Base-by-base conservation (phyloP, 257 asterid genomes). In the Ballota nigra region DNA sequence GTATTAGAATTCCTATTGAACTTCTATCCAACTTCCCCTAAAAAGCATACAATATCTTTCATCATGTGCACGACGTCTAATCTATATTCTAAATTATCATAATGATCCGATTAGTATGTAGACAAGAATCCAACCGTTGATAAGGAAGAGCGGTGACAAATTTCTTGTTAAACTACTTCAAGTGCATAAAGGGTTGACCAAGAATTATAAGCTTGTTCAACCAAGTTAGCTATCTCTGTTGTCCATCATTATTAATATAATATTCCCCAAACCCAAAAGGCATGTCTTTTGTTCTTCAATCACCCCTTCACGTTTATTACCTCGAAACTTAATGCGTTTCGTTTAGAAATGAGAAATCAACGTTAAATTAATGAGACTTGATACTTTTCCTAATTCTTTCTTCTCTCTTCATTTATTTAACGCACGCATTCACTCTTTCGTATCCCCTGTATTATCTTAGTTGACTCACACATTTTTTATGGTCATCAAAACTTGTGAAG, bases 271-370 rank as follows among this genome's bases (percentile, higher is more conserved):
- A 11, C 24, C 36, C 69, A 18, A 20, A 47, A 47, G 75, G 69
- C 62, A 60, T 71, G 76, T 71, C 69, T 57, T 40, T 16, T 41
- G 38, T 26, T 43, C 41, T 22, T 56, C n/a, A 12, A 69, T 69
- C 73, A 69, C 22, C 57, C 36, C 52, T 24, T 1, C 64, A 31
- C 64, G 45, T 45, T 15, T 49, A 5, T 8, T 49, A 41, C 33
- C 2, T 49, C 0, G 55, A 8, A 33, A 33, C 6, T 36, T 7
- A 55, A 69, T 56, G 18, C 24, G 29, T 20, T 56, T 1, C 52
- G 19, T 16, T 26, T 23, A 13, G 6, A 19, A 29, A 60, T 26
- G n/a, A 13, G 6, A 19, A 29, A 60, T 71, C 69, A 70, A 59
- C 68, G 26, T 20, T 60, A 18, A 18, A 43, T 12, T 59, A 41